Base-by-base conservation (phyloP, 2,329 filamentous ascomycete genomes). In the Phyllachora maydis region DNA sequence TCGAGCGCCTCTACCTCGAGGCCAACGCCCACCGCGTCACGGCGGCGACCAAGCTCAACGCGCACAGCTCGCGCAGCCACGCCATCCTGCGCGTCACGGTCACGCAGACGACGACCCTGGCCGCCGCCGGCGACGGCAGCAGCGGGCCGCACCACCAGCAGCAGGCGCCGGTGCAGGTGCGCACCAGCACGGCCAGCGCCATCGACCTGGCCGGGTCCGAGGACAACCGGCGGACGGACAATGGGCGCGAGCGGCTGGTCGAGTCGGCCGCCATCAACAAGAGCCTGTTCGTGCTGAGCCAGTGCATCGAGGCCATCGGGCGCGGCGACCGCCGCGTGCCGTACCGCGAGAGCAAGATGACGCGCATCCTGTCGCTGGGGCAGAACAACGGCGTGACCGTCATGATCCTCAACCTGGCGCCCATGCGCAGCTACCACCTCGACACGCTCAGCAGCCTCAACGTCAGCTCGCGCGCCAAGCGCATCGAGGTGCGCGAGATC, bases 251-350 rank as follows among this genome's bases (percentile, higher is more conserved):
- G 45, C 65, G 85, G 14, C 57, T 95, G 42, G 66, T 92, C n/a
- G 85, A 95, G 47, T 92, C 82, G 18, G 82, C 85, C 0, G 85
- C 79, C 39, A 95, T 95, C 56, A 95, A 95, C 60, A 95, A 93
- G 53, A 90, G 79, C 32, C 58, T 95, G 5, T 95, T 95, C 39
- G 83, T 93, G 11, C 54, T 95, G 23, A 85, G 81, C 20, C 82
- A 92, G 44, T 95, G 85, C 38, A 85, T 95, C 25, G 85, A 95
- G 42, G 85, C 85, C 26, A 95, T 95, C 41, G 77, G 75, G 1
- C 56, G 65, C 13, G 65, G 66, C 16, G 67, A 73, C 42, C 65
- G 60, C 36, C 67, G 85, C 16, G 85, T 95, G 38, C 85, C 88
- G 0, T 95, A 91, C 45, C 65, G 85, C 27, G 85, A 93, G 43